Conservation (phyloP, 1,139 yeast genomes). For the Blastobotrys arbuscula region DNA sequence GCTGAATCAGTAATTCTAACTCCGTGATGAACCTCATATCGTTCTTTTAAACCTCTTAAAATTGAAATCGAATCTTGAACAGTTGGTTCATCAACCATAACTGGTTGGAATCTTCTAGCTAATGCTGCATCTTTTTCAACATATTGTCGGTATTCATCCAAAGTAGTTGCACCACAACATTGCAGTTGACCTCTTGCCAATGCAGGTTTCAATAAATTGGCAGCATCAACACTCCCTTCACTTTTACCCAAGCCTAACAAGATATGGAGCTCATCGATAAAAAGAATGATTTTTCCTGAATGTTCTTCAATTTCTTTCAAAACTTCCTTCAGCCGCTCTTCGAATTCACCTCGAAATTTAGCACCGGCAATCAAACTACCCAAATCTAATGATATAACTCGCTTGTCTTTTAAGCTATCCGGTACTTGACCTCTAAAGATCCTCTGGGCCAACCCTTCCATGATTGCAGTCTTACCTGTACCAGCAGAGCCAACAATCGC, state of each 20-base stretch:
- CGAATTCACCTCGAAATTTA: slow-evolving; percentile 93
- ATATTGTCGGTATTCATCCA: slow-evolving; percentile 79
- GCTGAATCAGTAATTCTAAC: slow-evolving; percentile 95
- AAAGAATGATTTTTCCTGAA: slow-evolving; percentile 70
- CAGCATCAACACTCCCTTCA: slow-evolving; percentile 95
- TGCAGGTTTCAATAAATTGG: slow-evolving; percentile 88
- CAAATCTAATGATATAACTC: slow-evolving; percentile 75
- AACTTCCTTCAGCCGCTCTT: slow-evolving; percentile 77
- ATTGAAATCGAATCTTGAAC: slow-evolving; percentile 91
- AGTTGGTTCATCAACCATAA: slow-evolving; percentile 80
- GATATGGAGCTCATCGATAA: slow-evolving; percentile 90
- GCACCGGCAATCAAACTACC: slow-evolving; percentile 93
- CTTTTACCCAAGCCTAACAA: slow-evolving; percentile 89
- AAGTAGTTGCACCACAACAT: slow-evolving; percentile 93
- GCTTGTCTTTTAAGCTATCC: slow-evolving; percentile 81
- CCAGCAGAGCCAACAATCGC: slow-evolving; percentile 94
- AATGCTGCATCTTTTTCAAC: slow-evolving; percentile 91
- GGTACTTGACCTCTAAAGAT: slow-evolving; percentile 91
- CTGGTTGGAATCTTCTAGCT: slow-evolving; percentile 89
- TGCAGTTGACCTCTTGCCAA: slow-evolving; percentile 89
- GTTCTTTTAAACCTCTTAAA: slow-evolving; percentile 85
- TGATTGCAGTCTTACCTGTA: slow-evolving; percentile 93
- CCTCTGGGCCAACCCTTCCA: slow-evolving; percentile 94
- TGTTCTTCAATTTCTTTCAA: slow-evolving; percentile 83
- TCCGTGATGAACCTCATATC: slow-evolving; percentile 96